These are phyloP conservation scores for Canna indica DNA, from an alignment of 176 grass and related monocot genomes.

Conservation along the genomic window DNA sequence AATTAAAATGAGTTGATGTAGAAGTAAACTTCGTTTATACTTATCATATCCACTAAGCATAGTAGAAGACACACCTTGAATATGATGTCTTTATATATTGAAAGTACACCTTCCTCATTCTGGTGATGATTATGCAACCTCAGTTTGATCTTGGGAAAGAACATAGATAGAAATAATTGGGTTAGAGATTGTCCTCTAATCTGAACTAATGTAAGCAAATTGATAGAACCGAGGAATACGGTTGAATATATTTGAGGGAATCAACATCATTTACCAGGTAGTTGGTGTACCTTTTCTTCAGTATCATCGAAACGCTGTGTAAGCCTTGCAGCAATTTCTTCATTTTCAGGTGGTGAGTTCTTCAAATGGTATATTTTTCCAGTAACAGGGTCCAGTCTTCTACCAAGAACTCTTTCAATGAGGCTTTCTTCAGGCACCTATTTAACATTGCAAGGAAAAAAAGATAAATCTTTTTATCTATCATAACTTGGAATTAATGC, in stretches of 20 bases:
- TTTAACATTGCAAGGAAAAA: no score
- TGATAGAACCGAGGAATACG: background rate
- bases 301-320: constrained; percentile 93
- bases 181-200: no score
- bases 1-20: no score
- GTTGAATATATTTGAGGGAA: no score
- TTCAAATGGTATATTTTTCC: constrained; percentile 96
- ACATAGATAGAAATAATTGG: no score
- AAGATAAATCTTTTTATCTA: no score
- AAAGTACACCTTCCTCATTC: constrained; percentile 82
- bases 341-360: constrained; percentile 90
- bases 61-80: constrained; percentile 47
- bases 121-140: constrained; percentile 75
- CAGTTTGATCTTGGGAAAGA: constrained; percentile 55
- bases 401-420: constrained; percentile 88
- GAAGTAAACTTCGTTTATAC: no score
- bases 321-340: constrained; percentile 85
- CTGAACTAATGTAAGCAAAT: constrained; percentile 3
- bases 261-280: no score
- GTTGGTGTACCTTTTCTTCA: constrained; percentile 98
- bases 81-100: constrained; percentile 53
- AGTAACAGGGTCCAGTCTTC: constrained; percentile 74
- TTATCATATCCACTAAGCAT: no score
- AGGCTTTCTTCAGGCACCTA: constrained; percentile 80
- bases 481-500: no score